These are phyloP conservation scores for Euphrasia confusa DNA, from an alignment of 257 asterid species.

Conservation along the genomic window DNA sequence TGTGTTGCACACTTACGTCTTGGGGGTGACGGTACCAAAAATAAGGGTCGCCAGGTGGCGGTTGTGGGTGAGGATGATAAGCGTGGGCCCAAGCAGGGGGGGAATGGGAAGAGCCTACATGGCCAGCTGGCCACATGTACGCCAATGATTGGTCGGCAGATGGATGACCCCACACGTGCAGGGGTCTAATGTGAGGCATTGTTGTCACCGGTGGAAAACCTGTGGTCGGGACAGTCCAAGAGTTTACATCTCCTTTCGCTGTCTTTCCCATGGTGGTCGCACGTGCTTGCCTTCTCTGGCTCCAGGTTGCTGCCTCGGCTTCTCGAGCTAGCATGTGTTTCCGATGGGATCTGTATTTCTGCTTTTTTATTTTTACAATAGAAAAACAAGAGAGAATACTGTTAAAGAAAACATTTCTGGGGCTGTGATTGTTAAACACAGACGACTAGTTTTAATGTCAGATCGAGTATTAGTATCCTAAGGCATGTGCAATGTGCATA, in stretches of 20 bases:
- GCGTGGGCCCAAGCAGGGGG: constrained; percentile 39
- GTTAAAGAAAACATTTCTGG: not conserved
- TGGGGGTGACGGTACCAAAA: constrained; percentile 63
- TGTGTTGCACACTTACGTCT: constrained; percentile 38
- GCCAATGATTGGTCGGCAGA: constrained; percentile 55
- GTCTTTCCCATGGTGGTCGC: constrained; percentile 27
- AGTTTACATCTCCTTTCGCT: constrained; percentile 46
- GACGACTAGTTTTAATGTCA: too few species aligned
- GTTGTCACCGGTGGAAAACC: constrained; percentile 68
- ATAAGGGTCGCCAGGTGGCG: constrained; percentile 39
- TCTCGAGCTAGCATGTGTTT: constrained; percentile 75
- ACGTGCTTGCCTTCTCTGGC: constrained; percentile 53
- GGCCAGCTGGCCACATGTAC: constrained; percentile 64
- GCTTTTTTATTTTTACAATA: constrained; percentile 29
- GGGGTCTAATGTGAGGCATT: constrained; percentile 60
- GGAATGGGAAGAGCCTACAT: constrained; percentile 35
- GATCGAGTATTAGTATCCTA: not conserved
- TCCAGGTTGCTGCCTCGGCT: constrained; percentile 83
- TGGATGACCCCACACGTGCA: constrained; percentile 91
- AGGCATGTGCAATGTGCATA: constrained; percentile 32
- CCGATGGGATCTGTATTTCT: constrained; percentile 86
- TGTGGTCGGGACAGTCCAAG: constrained; percentile 61
- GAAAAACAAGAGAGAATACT: not conserved
- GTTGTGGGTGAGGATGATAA: constrained; percentile 32
- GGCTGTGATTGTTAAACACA: not conserved